Percentiles rank a stretch among this genome's conserved stretches.
phyloP scores from a whole-genome alignment of 2,329 filamentous ascomycete genomes.

The Trichoderma sp. region DNA sequence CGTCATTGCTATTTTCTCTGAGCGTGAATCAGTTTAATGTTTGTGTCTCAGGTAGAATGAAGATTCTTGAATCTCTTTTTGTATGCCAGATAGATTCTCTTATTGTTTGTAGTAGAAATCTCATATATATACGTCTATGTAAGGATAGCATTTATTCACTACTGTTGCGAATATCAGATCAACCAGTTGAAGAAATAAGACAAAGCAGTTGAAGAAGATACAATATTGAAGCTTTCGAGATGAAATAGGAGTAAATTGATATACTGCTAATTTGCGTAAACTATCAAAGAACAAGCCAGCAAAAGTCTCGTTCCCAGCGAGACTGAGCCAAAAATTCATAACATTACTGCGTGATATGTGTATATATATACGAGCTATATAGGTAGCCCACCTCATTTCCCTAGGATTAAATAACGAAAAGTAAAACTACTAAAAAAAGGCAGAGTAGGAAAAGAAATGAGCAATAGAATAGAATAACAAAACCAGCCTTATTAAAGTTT shows the following conservation, averaged over 20 bases:
- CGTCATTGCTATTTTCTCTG: neutral
- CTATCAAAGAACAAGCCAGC: neutral
- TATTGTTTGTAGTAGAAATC: neutral
- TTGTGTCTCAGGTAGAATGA: neutral
- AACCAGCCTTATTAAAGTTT: neutral
- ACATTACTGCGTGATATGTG: neutral
- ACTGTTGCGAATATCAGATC: neutral
- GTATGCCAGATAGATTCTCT: neutral
- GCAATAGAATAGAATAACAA: neutral
- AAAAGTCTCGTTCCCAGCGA: neutral
- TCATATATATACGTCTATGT: neutral
- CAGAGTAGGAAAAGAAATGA: neutral
- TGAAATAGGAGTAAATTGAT: neutral
- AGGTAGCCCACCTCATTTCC: neutral
- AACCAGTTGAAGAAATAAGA: neutral
- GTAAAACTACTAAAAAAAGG: neutral
- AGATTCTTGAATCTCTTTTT: neutral
- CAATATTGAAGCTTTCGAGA: neutral
- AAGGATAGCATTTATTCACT: neutral
- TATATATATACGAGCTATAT: neutral
- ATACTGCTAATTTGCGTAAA: neutral
- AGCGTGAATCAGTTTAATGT: neutral
- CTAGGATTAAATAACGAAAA: neutral
- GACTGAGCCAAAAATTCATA: neutral
- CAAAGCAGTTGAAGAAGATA: too few relatives aligned